Base-by-base conservation (phyloP, 495 filamentous ascomycete genomes). In the Neurospora discreta region DNA sequence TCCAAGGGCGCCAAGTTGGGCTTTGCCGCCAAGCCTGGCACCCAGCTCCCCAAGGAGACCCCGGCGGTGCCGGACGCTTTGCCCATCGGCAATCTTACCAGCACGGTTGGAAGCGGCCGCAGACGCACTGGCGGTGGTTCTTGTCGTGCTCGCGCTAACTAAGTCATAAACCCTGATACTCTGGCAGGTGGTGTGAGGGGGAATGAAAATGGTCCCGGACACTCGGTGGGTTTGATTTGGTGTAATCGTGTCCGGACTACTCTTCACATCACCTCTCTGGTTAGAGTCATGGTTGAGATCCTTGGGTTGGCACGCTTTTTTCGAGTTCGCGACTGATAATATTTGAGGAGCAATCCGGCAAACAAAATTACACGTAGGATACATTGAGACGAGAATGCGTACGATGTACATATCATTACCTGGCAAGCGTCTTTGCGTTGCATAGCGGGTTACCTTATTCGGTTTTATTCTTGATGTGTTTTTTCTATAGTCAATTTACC, bases 1-100 rank as follows among this genome's bases (percentile, higher is more conserved):
- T 65, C 52, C 52, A 65, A 65, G 52, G 52, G 52, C 30, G 52
- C 52, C 13, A 78, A 83, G 69, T 78, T 93, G 65, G 91, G 90
- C 10, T 89, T 92, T 79, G 90, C 90, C n/a, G 77, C 79, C 40
- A 87, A 86, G 77, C 74, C 76, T 3, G 39, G 52, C 15, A 65
- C 52, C 5, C 26, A 65, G 52, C 52, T 65, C 26, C 15, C 26
- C 15, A 33, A 65, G 52, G 52, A 60, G 33, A 36, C 33, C 4
- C 33, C 33, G 13, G 23, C 0, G 11, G 52, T 30, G 11, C 20
- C 30, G 52, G 26, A 18, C 26, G 33, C 18, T 33, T 26, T 65
- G 52, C 52, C 52, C 6, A 36, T 18, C 15, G 33, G 9, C 52
- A 65, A 65, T 3, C 23, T 33, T 6, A 60, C 52, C 5, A 60